Evolutionary conservation across 2,329 filamentous ascomycete species (phyloP).

Genomic region (Microcyclospora tardicrescens): DNA sequence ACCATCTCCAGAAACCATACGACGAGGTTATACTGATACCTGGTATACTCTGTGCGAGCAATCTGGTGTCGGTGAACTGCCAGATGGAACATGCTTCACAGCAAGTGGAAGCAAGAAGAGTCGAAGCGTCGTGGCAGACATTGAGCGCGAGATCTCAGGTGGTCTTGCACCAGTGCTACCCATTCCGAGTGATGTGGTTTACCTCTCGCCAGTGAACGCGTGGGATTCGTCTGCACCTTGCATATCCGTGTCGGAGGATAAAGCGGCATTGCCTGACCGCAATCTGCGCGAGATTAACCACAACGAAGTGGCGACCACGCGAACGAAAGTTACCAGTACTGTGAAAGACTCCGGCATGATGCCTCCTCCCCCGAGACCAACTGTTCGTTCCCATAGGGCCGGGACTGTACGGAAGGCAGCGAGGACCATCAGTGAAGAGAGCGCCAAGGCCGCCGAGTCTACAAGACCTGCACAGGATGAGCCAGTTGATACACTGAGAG

Average conservation of each 20-base stretch:
- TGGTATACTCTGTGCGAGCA: slow-evolving; percentile 39
- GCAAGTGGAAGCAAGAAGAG: slow-evolving; percentile 35
- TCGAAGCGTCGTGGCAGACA: slow-evolving; percentile 37
- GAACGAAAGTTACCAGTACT: slow-evolving; percentile 7
- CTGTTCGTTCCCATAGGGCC: slow-evolving; percentile 13
- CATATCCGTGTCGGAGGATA: slow-evolving; percentile 9
- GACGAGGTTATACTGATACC: slow-evolving; percentile 37
- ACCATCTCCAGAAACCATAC: slow-evolving; percentile 30
- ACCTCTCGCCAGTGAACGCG: slow-evolving; percentile 26
- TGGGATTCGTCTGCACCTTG: slow-evolving; percentile 23
- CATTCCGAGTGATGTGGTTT: slow-evolving; percentile 35
- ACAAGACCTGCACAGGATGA: slow-evolving; percentile 14
- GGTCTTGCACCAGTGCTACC: slow-evolving; percentile 37
- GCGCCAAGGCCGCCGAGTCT: slow-evolving; percentile 15
- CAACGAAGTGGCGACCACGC: slow-evolving; percentile 26
- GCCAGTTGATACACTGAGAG: slow-evolving; percentile 9
- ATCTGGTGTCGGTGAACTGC: slow-evolving; percentile 37
- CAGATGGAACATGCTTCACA: slow-evolving; percentile 33
- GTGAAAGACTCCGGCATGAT: slow-evolving; percentile 21
- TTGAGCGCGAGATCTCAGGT: slow-evolving; percentile 35
- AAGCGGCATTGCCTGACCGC: slow-evolving; percentile 27
- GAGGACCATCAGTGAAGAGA: slow-evolving; percentile 23
- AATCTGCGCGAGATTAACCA: slow-evolving; percentile 33
- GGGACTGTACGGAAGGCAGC: slow-evolving; percentile 17
- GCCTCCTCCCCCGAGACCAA: slow-evolving; percentile 18